Evolutionary conservation across 2,329 filamentous ascomycete species (phyloP).

Genomic region (Paecilomyces sp.): DNA sequence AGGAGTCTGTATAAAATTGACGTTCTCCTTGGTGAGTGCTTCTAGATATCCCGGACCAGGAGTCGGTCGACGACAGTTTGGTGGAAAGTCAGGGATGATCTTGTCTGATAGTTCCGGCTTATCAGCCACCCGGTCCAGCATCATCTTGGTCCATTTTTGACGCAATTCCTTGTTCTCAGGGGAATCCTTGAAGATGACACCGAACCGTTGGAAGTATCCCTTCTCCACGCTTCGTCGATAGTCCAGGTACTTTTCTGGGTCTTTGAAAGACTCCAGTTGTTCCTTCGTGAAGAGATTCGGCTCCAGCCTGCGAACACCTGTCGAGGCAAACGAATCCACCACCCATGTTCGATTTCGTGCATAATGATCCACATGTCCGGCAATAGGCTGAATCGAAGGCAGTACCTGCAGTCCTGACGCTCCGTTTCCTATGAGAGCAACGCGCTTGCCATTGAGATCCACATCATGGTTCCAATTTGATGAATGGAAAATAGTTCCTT

Average conservation of each 20-base stretch:
- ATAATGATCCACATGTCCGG: conserved; percentile 54
- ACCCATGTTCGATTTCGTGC: conserved; percentile 62
- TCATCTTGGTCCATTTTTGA: conserved; percentile 44
- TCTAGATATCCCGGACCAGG: conserved; percentile 63
- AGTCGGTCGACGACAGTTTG: conserved; percentile 58
- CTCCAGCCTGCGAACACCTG: conserved; percentile 45
- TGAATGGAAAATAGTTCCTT: conserved; percentile 52
- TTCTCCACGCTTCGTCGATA: conserved; percentile 53
- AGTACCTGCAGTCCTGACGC: conserved; percentile 52
- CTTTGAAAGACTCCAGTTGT: conserved; percentile 49
- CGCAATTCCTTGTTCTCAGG: conserved; percentile 43
- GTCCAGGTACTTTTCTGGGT: conserved; percentile 54
- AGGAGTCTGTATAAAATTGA: conserved; percentile 51
- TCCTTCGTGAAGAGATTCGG: conserved; percentile 50
- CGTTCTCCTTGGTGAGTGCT: conserved; percentile 54
- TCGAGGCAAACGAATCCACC: conserved; percentile 54
- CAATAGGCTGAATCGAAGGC: conserved; percentile 32
- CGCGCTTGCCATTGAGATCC: conserved; percentile 42
- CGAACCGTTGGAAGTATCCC: conserved; percentile 56
- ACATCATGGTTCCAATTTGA: conserved; percentile 52
- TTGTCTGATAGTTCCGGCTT: conserved; percentile 51
- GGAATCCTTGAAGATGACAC: conserved; percentile 48
- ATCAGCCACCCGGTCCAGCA: conserved; percentile 46
- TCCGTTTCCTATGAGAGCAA: conserved; percentile 59
- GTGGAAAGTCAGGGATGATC: conserved; percentile 57